A percentile compares a stretch with the other conserved stretches of the same genome.
Evolutionary conservation across 768 basidiomycete genomes (phyloP).

Genomic region (Boletus rubropictus): DNA sequence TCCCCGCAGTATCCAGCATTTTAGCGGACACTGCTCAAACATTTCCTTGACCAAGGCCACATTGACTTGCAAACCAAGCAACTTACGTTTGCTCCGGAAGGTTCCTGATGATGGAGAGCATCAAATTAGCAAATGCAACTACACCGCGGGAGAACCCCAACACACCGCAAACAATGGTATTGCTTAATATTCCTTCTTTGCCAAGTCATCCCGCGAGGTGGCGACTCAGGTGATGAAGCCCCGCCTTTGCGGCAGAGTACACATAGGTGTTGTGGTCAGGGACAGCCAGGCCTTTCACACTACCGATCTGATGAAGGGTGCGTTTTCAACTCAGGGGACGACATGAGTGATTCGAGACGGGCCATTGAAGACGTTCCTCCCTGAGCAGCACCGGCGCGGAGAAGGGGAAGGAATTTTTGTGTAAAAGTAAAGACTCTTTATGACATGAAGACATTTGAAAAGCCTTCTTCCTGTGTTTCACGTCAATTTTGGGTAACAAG

Average conservation of each 20-base stretch:
- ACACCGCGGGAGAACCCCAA: not conserved
- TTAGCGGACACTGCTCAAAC: slow-evolving; percentile 45
- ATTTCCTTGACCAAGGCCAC: slow-evolving; percentile 1
- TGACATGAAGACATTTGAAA: slow-evolving; percentile 54
- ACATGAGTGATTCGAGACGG: slow-evolving; percentile 61
- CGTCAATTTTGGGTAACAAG: not conserved
- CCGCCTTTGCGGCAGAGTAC: slow-evolving; percentile 62
- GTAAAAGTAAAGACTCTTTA: slow-evolving; percentile 61
- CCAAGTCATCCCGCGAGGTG: slow-evolving; percentile 55
- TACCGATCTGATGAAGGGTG: slow-evolving; percentile 44
- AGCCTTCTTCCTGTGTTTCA: slow-evolving; percentile 44
- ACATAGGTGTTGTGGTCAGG: slow-evolving; percentile 59
- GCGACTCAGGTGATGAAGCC: slow-evolving; percentile 52
- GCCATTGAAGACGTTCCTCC: slow-evolving; percentile 37
- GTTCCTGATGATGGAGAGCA: slow-evolving; percentile 20
- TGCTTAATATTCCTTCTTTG: slow-evolving; percentile 51
- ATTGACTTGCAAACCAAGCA: not conserved
- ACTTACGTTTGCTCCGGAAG: slow-evolving; percentile 40
- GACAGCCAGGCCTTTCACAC: slow-evolving; percentile 51
- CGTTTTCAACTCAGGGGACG: not conserved
- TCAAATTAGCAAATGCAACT: not conserved
- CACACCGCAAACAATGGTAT: slow-evolving; percentile 58
- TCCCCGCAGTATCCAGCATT: slow-evolving; percentile 41
- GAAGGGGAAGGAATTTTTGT: slow-evolving; percentile 53
- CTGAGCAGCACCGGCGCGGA: slow-evolving; percentile 41